Evolutionary conservation across 345 rosid genomes (phyloP).

Genomic region (Heritiera fomes): DNA sequence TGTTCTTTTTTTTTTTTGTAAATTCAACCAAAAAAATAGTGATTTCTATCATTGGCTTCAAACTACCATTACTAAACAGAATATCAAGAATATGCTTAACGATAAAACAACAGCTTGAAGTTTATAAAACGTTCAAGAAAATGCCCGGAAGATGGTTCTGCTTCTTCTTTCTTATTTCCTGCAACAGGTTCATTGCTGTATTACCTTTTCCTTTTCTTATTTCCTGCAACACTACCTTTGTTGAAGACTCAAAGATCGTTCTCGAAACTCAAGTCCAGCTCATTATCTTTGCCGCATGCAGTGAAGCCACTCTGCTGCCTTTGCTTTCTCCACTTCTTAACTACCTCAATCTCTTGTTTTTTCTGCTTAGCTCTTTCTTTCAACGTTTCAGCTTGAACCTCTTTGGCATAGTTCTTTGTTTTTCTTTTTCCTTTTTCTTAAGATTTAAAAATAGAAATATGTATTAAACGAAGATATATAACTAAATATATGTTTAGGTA

Average conservation of each 20-base stretch:
- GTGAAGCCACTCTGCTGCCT: slow-evolving; percentile 82
- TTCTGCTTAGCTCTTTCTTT: slow-evolving; percentile 76
- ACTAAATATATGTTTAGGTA: too few species aligned
- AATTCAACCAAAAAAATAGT: background rate
- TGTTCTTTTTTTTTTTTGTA: background rate
- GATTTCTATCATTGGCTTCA: background rate
- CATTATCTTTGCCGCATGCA: slow-evolving; percentile 48
- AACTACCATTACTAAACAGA: slow-evolving; percentile 1
- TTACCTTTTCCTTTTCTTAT: slow-evolving; percentile 62
- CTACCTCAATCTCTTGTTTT: slow-evolving; percentile 68
- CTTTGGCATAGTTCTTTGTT: slow-evolving; percentile 42
- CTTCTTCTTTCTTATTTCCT: slow-evolving; percentile 60
- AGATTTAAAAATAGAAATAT: too few species aligned
- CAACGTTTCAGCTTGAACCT: slow-evolving; percentile 78
- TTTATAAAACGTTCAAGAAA: slow-evolving; percentile 1
- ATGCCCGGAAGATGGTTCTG: slow-evolving; percentile 18
- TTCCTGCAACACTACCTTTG: slow-evolving; percentile 42
- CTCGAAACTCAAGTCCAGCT: slow-evolving; percentile 59
- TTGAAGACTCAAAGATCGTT: slow-evolving; percentile 42
- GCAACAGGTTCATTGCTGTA: background rate
- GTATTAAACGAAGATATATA: too few species aligned
- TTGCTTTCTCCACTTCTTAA: slow-evolving; percentile 88
- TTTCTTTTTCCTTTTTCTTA: too few species aligned
- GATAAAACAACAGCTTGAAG: background rate
- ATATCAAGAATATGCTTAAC: background rate